Evolutionary conservation across 352 stramenopile genomes (phyloP).

Genomic region (Globisporangium emineosum): DNA sequence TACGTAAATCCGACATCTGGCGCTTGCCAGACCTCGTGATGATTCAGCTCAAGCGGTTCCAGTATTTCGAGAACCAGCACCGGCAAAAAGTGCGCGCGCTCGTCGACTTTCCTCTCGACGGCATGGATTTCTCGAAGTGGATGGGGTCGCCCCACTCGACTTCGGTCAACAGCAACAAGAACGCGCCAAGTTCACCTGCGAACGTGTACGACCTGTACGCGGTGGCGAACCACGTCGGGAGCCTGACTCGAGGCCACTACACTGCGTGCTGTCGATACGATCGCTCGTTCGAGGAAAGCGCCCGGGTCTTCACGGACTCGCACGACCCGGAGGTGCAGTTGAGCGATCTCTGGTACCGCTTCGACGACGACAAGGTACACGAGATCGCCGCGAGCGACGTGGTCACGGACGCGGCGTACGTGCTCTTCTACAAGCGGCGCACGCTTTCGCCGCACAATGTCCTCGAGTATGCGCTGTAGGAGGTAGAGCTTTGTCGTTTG

Average conservation of each 20-base stretch:
- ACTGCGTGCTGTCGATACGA: conserved; percentile 82
- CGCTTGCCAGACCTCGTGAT: conserved; percentile 79
- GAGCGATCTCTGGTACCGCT: conserved; percentile 73
- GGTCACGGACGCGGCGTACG: conserved; percentile 84
- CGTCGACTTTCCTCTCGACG: conserved; percentile 79
- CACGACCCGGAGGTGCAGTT: conserved; percentile 40
- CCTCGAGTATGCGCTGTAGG: conserved; percentile 62
- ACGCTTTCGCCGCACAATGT: conserved; percentile 70
- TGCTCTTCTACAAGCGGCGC: conserved; percentile 90
- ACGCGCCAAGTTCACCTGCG: neutral
- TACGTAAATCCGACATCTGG: conserved; percentile 64
- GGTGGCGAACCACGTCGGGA: conserved; percentile 97
- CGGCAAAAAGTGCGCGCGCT: conserved; percentile 79
- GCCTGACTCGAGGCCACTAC: conserved; percentile 95
- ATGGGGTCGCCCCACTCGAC: conserved; percentile 29
- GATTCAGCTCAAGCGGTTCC: conserved; percentile 88
- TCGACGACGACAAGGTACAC: conserved; percentile 79
- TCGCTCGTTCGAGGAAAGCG: conserved; percentile 56
- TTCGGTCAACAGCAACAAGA: conserved; percentile 1
- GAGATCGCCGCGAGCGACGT: conserved; percentile 74
- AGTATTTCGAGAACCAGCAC: conserved; percentile 84
- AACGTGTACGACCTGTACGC: conserved; percentile 94
- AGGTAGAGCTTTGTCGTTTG: conserved; percentile 2
- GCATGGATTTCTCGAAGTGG: conserved; percentile 77
- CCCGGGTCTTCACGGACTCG: conserved; percentile 38